Evolutionary conservation across 495 filamentous ascomycete species (phyloP).

Genomic region (Aspergillus avenaceus): DNA sequence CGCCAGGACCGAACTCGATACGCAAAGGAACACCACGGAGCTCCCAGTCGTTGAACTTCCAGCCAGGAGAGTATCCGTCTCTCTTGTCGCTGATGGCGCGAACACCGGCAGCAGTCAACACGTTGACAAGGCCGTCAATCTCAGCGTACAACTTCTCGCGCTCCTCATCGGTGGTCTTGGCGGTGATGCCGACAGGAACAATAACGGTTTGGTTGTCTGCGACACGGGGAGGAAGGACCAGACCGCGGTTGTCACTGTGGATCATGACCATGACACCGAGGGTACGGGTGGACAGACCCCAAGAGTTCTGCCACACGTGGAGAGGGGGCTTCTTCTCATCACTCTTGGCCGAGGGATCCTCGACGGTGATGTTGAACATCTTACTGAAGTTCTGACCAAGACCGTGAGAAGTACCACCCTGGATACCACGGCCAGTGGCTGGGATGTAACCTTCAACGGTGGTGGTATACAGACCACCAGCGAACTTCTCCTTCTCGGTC

Average conservation of each 20-base stretch:
- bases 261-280: constrained; percentile 99
- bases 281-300: constrained; percentile 92
- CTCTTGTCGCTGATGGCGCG: constrained; percentile 72
- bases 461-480: constrained; percentile 91
- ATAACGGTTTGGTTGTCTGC: constrained; percentile 81
- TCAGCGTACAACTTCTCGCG: constrained; percentile 65
- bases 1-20: constrained; percentile 92
- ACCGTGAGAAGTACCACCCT: constrained; percentile 90
- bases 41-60: constrained; percentile 98
- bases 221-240: constrained; percentile 88
- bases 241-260: constrained; percentile 89
- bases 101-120: constrained; percentile 61
- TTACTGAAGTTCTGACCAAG: constrained; percentile 96
- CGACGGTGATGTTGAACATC: constrained; percentile 97
- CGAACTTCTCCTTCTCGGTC: constrained; percentile 91
- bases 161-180: constrained; percentile 75
- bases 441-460: constrained; percentile 90
- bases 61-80: constrained; percentile 86
- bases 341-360: constrained; percentile 76
- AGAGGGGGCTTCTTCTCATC: constrained; percentile 67
- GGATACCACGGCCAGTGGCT: constrained; percentile 90
- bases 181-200: constrained; percentile 90
- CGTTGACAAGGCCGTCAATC: constrained; percentile 60
- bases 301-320: constrained; percentile 96
- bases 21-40: constrained; percentile 89